A percentile compares a stretch with the other conserved stretches of the same genome.
phyloP scores from a whole-genome alignment of 441 rosid species.

The Macaranga tanarius region DNA sequence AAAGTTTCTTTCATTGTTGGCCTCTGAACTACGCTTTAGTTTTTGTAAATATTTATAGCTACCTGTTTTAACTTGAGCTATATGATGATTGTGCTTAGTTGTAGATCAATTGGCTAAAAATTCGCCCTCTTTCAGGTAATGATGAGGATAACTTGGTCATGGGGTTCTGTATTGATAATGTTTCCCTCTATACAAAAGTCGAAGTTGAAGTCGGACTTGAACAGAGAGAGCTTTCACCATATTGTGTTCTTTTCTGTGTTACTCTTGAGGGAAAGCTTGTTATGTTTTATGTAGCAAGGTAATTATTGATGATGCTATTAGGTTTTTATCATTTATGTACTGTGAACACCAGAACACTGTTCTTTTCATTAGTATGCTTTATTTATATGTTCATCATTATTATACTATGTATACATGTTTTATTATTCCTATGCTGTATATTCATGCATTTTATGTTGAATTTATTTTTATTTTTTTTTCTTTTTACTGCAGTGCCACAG shows the following conservation, averaged over 20 bases:
- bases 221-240: constrained; percentile 65
- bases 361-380: too few relatives aligned
- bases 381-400: not conserved
- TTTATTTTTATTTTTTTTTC: constrained; percentile 19
- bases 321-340: constrained; percentile 15
- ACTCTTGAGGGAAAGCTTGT: constrained; percentile 89
- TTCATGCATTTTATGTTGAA: constrained; percentile 20
- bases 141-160: constrained; percentile 81
- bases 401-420: constrained; percentile 13
- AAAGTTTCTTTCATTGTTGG: not conserved
- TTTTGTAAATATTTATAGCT: constrained; percentile 2
- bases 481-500: constrained; percentile 42
- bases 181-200: constrained; percentile 58
- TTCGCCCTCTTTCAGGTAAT: constrained; percentile 50
- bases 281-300: constrained; percentile 86
- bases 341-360: too few relatives aligned
- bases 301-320: constrained; percentile 24
- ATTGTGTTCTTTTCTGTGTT: constrained; percentile 75
- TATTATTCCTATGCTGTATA: constrained; percentile 15
- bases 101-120: constrained; percentile 11
- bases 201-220: constrained; percentile 64
- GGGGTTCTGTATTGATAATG: constrained; percentile 77
- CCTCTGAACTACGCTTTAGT: not conserved
- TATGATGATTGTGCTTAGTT: not conserved
- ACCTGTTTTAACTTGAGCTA: constrained; percentile 3